These are phyloP conservation scores for Cercospora sesami DNA, from an alignment of 2,329 filamentous ascomycete species.

Conservation along the genomic window DNA sequence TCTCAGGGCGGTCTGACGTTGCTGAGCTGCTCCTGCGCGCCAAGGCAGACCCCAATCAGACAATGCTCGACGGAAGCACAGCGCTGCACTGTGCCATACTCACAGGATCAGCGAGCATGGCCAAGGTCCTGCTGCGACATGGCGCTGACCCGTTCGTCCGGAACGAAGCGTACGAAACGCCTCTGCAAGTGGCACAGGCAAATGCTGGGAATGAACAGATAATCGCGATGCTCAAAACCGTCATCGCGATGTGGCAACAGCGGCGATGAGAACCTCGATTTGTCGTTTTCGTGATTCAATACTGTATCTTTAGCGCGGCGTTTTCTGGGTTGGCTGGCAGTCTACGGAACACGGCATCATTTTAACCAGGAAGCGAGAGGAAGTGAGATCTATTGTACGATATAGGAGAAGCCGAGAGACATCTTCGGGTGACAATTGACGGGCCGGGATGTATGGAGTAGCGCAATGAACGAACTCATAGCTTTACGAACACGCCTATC, in stretches of 20 bases:
- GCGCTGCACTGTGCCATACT: conserved; percentile 36
- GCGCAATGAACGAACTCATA: not conserved
- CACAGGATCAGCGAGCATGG: conserved; percentile 29
- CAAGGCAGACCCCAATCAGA: conserved; percentile 33
- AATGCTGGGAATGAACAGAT: conserved; percentile 19
- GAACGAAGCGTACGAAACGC: conserved; percentile 34
- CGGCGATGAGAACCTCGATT: not conserved
- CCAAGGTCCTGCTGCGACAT: conserved; percentile 29
- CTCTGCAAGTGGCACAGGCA: conserved; percentile 30
- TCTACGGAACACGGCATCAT: not conserved
- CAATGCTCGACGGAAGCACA: conserved; percentile 35
- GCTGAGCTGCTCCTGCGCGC: conserved; percentile 33
- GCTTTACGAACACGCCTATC: not conserved
- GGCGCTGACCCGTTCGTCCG: conserved; percentile 32
- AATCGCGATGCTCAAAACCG: conserved; percentile 19
- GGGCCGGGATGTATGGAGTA: not conserved
- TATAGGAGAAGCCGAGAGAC: not conserved
- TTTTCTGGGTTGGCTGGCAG: conserved; percentile 2
- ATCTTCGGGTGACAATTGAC: not conserved
- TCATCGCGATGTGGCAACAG: conserved; percentile 17
- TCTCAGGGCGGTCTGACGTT: conserved; percentile 30
- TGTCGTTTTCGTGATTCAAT: not conserved
- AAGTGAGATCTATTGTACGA: conserved; percentile 9
- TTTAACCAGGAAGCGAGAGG: not conserved
- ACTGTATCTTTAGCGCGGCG: conserved; percentile 18